Base-by-base conservation (phyloP, 1,284 basidiomycete genomes). In the Cutaneotrichosporon sp. region DNA sequence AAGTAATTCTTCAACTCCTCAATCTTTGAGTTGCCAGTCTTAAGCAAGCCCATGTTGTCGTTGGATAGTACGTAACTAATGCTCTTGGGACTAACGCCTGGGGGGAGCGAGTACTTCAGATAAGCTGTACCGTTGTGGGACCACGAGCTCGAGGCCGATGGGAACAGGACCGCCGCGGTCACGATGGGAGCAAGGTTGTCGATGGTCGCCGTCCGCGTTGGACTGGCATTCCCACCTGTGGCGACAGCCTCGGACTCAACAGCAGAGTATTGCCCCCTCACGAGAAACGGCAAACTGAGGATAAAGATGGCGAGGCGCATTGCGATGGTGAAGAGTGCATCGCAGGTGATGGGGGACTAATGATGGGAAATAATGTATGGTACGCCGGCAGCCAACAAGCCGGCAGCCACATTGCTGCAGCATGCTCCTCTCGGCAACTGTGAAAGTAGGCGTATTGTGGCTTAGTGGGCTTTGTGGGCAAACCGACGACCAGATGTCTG, bases 121-220 rank as follows among this genome's bases (percentile, higher is more conserved):
- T 44, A 44, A 9, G 42, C 42, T 11, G 42, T 44, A 6, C 42
- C 42, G 42, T 44, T 44, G 42, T 44, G 42, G 10, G 42, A 9
- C 42, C 42, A 44, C 2, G 9, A 16, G 12, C 11, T 16, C 27
- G 11, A 10, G 9, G 42, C 19, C 5, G 29, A 6, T 7, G 42
- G 42, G 27, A 20, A 44, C 27, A 44, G 17, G 42, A 44, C 42
- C 11, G 19, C 29, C 1, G 42, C 27, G 27, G 26, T 8, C 5
- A 20, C 26, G 16, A 27, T 26, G 24, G 39, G 39, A 6, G 26
- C 17, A 6, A 20, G 2, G 10, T 22, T n/a, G 5, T 9, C 4
- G n/a, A 7, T 19, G 2, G 16, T 5, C 19, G n/a, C 31, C 31
- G n/a, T 37, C n/a, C 19, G 35, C 10, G 19, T 38, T 19, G 38